phyloP scores from a whole-genome alignment of 352 stramenopile species.

The Phytophthora cactorum region DNA sequence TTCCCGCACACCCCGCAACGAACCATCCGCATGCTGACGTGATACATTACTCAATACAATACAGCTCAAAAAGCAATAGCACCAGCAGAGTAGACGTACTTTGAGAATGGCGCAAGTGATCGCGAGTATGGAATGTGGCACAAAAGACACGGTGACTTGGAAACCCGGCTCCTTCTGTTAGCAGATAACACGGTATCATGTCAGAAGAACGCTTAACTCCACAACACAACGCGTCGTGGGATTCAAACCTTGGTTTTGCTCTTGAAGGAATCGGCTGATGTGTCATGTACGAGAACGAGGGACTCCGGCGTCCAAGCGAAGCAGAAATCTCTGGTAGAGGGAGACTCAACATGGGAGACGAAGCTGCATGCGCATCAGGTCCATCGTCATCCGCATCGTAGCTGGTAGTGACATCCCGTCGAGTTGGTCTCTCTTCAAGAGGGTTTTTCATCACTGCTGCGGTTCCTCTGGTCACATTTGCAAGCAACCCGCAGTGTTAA shows the following conservation, averaged over 20 bases:
- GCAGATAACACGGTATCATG: conserved; percentile 1
- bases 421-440: conserved; percentile 39
- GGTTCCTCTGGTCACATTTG: conserved; percentile 54
- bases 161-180: conserved; percentile 51
- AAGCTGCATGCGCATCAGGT: conserved; percentile 28
- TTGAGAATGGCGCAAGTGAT: conserved; percentile 95
- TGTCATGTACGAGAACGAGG: conserved; percentile 45
- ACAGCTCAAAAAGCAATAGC: not conserved
- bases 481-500: not conserved
- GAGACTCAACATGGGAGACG: conserved; percentile 46
- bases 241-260: conserved; percentile 39
- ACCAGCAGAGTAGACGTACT: conserved; percentile 50
- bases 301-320: conserved; percentile 52
- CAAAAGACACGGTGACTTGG: conserved; percentile 90
- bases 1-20: conserved; percentile 96
- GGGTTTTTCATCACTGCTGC: conserved; percentile 83
- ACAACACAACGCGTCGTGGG: not conserved
- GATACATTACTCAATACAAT: not conserved
- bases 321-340: conserved; percentile 39
- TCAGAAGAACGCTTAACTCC: conserved; percentile 1
- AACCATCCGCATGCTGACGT: conserved; percentile 94
- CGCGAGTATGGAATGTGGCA: conserved; percentile 98
- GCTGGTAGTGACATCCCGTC: conserved; percentile 44
- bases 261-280: conserved; percentile 33
- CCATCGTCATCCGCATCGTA: conserved; percentile 57